Evolutionary conservation across 768 basidiomycete species (phyloP), one percentile per base, ranked within the genome.

Genomic region (Exidia glandulosa): DNA sequence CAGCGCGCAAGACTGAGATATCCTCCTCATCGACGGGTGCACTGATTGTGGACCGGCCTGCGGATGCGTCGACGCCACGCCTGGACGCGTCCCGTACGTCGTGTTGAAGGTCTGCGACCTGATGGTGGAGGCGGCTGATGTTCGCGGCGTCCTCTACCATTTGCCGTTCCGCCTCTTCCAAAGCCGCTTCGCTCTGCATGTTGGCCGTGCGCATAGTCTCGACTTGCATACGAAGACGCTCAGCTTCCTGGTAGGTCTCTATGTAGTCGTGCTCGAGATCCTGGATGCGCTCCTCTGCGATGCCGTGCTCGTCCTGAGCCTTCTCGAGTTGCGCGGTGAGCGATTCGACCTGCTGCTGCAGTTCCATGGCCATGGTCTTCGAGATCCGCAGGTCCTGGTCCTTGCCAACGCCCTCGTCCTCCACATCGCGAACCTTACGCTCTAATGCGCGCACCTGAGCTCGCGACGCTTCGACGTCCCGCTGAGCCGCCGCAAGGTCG

Each of bases 111-210:
- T 56, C 45, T 12, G 27, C 48, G 45, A 59, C 60, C 34, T 61
- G 58, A 23, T 57, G 34, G 7, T 58, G 56, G n/a, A 65, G 50
- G 3, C 33, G 19, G 10, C 58, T 36, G 19, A 66, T 32, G 32
- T 64, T 63, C 16, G 61, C 59, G 41, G 59, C 62, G 58, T 66
- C 87, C 0, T 77, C 74, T 31, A 72, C 68, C 79, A 88, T 87
- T 72, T 85, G 85, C 67, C 77, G 76, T 69, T 91, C 87, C 0
- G 84, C 83, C 5, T 83, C 87, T 57, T 87, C 82, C 57, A 93
- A 71, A 0, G 88, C 90, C 2, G 85, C 81, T 63, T 91, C 86
- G 78, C 90, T 76, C 68, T 90, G 87, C 48, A 76, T 72, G 23
- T 76, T 81, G 2, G 75, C 64, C 86, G 80, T 16, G 76, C 72